phyloP scores from a whole-genome alignment of 2,329 filamentous ascomycete species.

The Diaporthe vaccinii region DNA sequence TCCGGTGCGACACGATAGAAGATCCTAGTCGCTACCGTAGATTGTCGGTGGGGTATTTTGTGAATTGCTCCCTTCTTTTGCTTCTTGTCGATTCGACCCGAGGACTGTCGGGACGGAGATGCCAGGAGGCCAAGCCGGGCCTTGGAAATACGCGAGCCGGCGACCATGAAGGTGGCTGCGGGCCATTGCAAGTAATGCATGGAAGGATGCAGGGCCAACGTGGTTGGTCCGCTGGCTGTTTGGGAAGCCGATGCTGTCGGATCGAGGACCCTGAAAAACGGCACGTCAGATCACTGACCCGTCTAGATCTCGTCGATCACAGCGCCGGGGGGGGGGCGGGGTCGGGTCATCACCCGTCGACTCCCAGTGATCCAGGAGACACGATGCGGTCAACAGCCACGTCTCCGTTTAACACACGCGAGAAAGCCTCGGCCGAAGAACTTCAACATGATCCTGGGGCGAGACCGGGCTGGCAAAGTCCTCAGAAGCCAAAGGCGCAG shows the following conservation, averaged over 20 bases:
- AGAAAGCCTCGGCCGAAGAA: neutral
- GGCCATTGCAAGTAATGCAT: neutral
- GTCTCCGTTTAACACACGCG: neutral
- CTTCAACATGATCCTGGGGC: neutral
- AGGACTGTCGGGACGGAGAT: neutral
- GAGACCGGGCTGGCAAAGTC: neutral
- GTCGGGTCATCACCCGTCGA: neutral
- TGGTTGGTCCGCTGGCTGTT: neutral
- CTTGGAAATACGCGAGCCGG: neutral
- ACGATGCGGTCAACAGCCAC: neutral
- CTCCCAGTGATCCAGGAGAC: neutral
- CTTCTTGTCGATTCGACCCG: neutral
- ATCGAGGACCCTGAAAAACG: slow-evolving; percentile 17
- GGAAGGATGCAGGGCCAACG: neutral
- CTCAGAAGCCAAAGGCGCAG: slow-evolving; percentile 8
- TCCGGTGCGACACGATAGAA: slow-evolving; percentile 1
- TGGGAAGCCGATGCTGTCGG: slow-evolving; percentile 4
- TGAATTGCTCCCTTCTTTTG: neutral
- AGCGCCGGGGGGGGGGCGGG: slow-evolving; percentile 2
- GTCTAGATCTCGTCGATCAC: slow-evolving; percentile 14
- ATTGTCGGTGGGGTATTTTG: neutral
- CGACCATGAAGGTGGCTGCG: neutral
- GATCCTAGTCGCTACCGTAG: slow-evolving; percentile 9
- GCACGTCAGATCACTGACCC: neutral
- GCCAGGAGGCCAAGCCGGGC: neutral